Base-by-base conservation (phyloP, 2,329 filamentous ascomycete genomes). In the Cladobotryum mycophilum region DNA sequence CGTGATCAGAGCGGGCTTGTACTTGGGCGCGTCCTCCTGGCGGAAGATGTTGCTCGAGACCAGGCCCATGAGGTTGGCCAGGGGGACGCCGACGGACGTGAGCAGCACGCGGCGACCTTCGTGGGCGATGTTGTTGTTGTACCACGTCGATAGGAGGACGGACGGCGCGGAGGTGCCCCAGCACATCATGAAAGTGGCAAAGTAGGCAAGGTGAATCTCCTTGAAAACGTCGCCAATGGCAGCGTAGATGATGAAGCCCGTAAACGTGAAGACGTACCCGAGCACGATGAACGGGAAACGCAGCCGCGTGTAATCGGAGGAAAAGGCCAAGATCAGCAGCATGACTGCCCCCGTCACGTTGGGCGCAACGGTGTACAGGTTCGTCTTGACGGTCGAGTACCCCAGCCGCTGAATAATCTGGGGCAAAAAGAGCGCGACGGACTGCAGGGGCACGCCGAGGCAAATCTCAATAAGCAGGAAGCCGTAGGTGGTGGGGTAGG, bases 41-140 rank as follows among this genome's bases (percentile, higher is more conserved):
- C 76, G 74, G 68, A 88, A 89, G 55, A 89, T 85, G 58, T 88
- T 87, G 53, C 76, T 80, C 9, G 74, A 76, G 0, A 88, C 83
- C 2, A 89, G 71, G 11, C 85, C 85, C 84, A 90, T 90, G 35
- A 89, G 64, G 56, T 91, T 91, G 3, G 86, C 87, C 9, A 88
- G 64, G 0, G 87, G 86, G 0, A 91, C 86, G 20, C 83, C 85
- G 15, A 90, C 77, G 25, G 81, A 84, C 0, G 86, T 90, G 13
- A 89, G 71, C 1, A 84, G 75, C 5, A 89, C 76, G 43, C 87
- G 82, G 36, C 82, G 80, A 51, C 84, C 84, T 66, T 91, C 88
- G 60, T 91, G 79, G 1, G 86, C 86, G 50, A 89, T 79, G 63
- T 92, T 92, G 72, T 91, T 91, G 70, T 88, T 91, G 69, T 89